These are phyloP conservation scores for Didymellaceae sp. DNA, from an alignment of 2,329 filamentous ascomycete species.

Conservation along the genomic window DNA sequence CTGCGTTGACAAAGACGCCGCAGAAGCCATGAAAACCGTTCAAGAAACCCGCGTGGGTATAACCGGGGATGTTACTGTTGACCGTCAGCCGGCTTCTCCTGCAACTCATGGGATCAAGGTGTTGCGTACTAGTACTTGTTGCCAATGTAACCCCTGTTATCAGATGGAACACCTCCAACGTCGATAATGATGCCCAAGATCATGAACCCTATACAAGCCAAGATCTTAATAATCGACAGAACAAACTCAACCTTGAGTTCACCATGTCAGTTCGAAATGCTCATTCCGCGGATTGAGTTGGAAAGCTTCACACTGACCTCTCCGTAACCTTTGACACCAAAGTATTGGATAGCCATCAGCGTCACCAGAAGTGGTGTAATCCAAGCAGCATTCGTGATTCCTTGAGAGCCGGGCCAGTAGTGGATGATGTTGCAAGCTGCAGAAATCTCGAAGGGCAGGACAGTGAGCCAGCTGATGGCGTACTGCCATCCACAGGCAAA, in stretches of 20 bases:
- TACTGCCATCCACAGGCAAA: conserved; percentile 48
- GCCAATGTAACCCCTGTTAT: conserved; percentile 64
- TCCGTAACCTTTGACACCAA: conserved; percentile 45
- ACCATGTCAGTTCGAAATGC: neutral
- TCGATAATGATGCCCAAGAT: conserved; percentile 67
- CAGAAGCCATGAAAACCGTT: conserved; percentile 69
- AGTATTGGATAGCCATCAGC: conserved; percentile 39
- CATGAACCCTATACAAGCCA: conserved; percentile 68
- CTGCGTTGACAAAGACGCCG: conserved; percentile 66
- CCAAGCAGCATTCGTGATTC: conserved; percentile 29
- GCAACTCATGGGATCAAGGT: neutral
- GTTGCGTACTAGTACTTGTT: conserved; percentile 61
- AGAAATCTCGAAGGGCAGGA: conserved; percentile 44
- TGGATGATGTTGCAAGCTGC: conserved; percentile 43
- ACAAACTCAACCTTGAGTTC: conserved; percentile 57
- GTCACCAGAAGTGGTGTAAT: conserved; percentile 40
- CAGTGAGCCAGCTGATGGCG: conserved; percentile 39
- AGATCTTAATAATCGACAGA: conserved; percentile 64
- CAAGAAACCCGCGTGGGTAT: conserved; percentile 49
- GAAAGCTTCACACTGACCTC: conserved; percentile 39
- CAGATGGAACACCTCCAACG: conserved; percentile 63
- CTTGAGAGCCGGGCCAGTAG: conserved; percentile 30
- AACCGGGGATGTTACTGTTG: conserved; percentile 1
- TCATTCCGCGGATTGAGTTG: no score
- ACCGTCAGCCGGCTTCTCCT: neutral